Evolutionary conservation across 805 yeast species (phyloP), one percentile per base, ranked within the genome.

Genomic region (Candida stauntonica): DNA sequence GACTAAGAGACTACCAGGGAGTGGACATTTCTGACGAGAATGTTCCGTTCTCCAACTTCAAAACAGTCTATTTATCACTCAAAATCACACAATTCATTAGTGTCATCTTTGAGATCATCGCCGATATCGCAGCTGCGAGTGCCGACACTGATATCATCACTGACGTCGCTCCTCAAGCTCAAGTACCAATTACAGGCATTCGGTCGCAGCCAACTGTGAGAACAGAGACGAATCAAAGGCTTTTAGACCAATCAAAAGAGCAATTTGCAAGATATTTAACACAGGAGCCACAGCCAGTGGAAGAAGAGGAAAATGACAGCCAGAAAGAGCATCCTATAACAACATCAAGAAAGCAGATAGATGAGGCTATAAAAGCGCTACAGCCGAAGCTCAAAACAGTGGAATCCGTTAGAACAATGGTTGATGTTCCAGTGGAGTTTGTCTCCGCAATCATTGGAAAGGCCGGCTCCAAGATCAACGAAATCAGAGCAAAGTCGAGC

Each of bases 401-500:
- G 1, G 46, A 40, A 6, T 27, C 45, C 2, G 5, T 50, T 17
- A 44, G 42, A 17, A 26, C 38, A 2, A 17, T 16, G 5, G 42
- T 50, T 5, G 51, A 50, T 14, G 36, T 48, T 26, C 54, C 54
- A 5, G n/a, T 41, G 14, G 51, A 50, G 12, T 23, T 14, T 9
- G 36, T 46, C 21, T 26, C 41, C 7, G 41, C 33, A 5, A 32
- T 46, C 26, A 42, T 46, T n/a, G 48, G 45, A 14, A 39, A 41
- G 26, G 45, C 41, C 29, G 46, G 50, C 12, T 24, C 38, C 16
- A 42, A 46, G 36, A 38, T 50, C 19, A 44, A 41, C 17, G 54
- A 50, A 12, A 48, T 50, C 18, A 46, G 52, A 38, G 35, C 45
- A 8, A 29, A 37, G 7, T 46, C 54, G 1, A 38, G 41, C 19